A percentile compares a stretch with the other conserved stretches of the same genome.
Evolutionary conservation across 352 stramenopile species (phyloP).

Genomic region (Blastocystis sp.): DNA sequence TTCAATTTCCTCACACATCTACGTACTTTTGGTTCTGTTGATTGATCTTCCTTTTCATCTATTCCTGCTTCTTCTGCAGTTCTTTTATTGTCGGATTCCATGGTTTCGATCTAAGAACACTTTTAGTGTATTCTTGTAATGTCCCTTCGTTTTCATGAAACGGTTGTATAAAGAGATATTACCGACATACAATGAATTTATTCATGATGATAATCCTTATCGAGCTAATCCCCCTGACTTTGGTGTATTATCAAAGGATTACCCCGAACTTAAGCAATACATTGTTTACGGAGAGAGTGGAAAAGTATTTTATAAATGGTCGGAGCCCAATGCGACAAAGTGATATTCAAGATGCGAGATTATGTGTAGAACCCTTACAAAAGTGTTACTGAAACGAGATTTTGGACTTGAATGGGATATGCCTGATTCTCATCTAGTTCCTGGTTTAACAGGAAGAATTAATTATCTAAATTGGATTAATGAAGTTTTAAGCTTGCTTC

Average conservation of each 20-base stretch:
- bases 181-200: not conserved
- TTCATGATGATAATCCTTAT: constrained; percentile 66
- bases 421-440: constrained; percentile 29
- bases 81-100: not conserved
- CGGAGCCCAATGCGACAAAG: constrained; percentile 19
- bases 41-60: not conserved
- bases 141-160: not conserved
- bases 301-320: constrained; percentile 48
- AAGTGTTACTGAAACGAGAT: constrained; percentile 57
- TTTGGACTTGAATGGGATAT: constrained; percentile 65
- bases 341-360: not conserved
- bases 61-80: not conserved
- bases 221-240: constrained; percentile 56
- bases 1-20: not conserved
- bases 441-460: constrained; percentile 25
- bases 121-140: not conserved
- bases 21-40: not conserved
- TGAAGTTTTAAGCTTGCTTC: constrained; percentile 19
- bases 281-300: not conserved
- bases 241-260: not conserved
- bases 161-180: not conserved
- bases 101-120: not conserved
- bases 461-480: constrained; percentile 64
- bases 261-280: constrained; percentile 4
- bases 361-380: constrained; percentile 41